Percentiles rank a stretch among this genome's conserved stretches.
These are phyloP conservation scores for Ambrosia hybrid DNA, from an alignment of 140 eudicot species.

Conservation along the genomic window DNA sequence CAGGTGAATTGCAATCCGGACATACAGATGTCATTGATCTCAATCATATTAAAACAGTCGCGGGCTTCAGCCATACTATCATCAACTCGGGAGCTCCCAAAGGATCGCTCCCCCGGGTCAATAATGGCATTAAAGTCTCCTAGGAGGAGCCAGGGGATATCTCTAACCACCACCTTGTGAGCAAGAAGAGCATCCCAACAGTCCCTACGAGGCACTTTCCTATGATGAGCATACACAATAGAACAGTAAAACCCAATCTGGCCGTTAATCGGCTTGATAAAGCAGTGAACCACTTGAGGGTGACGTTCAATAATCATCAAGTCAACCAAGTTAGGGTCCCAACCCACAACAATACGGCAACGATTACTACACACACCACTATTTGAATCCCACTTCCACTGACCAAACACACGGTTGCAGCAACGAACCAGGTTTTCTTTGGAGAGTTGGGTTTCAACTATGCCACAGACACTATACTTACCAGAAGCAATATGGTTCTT, in stretches of 20 bases:
- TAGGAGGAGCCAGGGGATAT: neutral
- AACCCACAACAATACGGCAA: neutral
- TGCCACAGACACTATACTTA: neutral
- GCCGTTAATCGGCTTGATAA: neutral
- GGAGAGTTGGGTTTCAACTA: neutral
- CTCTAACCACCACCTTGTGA: neutral
- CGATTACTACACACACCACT: neutral
- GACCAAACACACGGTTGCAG: neutral
- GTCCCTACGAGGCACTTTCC: neutral
- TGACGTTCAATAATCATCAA: neutral
- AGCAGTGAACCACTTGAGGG: neutral
- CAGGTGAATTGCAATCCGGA: neutral
- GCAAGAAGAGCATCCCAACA: neutral
- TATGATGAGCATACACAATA: neutral
- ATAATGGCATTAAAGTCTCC: neutral
- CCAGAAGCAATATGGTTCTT: neutral
- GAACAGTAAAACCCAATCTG: neutral
- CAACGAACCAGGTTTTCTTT: neutral
- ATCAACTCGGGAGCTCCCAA: neutral
- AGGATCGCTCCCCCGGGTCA: neutral
- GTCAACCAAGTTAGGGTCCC: neutral
- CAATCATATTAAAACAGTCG: neutral
- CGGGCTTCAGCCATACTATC: neutral
- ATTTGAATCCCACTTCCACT: neutral
- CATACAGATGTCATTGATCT: neutral